Conservation (phyloP, 2,329 filamentous ascomycete genomes). For the Pestalotiopsis sp. region DNA sequence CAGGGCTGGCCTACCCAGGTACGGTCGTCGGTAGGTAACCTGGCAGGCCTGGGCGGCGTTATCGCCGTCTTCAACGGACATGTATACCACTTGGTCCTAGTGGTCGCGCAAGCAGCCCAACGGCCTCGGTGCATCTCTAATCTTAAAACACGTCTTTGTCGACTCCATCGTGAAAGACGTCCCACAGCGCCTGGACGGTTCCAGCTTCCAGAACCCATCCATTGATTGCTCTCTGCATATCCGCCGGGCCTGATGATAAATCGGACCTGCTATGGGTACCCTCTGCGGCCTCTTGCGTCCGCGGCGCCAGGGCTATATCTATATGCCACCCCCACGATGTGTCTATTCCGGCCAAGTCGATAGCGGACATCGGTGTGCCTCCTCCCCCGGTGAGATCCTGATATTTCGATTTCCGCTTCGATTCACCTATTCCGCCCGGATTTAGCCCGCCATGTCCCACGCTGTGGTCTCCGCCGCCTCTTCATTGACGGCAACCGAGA, state of each 20-base stretch:
- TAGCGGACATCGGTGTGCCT: too few species aligned
- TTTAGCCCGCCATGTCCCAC: conserved; percentile 18
- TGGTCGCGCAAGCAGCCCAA: neutral
- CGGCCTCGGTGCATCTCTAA: neutral
- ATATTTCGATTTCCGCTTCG: neutral
- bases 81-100: conserved; percentile 1
- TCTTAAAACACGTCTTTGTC: neutral
- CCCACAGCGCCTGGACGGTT: neutral
- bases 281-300: too few species aligned
- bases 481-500: conserved; percentile 35
- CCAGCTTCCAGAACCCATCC: neutral
- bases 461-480: conserved; percentile 26
- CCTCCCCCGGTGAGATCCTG: neutral
- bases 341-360: too few species aligned
- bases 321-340: too few species aligned
- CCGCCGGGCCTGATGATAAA: neutral
- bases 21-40: neutral
- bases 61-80: neutral
- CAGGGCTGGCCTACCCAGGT: neutral
- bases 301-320: too few species aligned
- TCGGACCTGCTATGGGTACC: neutral
- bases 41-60: neutral
- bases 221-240: neutral
- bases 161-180: neutral
- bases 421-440: neutral